Base-by-base conservation (phyloP, 2,329 filamentous ascomycete species). In the Epichloe coenophiala region DNA sequence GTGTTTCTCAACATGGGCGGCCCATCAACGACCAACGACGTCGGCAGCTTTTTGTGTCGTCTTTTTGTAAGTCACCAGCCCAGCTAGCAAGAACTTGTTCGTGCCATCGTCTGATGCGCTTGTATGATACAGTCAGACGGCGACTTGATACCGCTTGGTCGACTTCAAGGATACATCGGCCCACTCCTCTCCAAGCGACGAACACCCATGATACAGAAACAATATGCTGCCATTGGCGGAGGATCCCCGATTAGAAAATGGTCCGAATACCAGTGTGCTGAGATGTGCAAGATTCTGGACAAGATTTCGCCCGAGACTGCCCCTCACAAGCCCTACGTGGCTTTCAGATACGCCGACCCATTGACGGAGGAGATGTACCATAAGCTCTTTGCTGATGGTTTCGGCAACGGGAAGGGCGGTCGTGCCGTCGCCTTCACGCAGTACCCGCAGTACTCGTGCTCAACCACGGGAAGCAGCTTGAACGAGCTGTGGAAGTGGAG, bases 1-100 rank as follows among this genome's bases (percentile, higher is more conserved):
- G 93, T 98, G 13, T 96, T 98, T 63, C 80, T 98, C 71, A 98
- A 98, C 70, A 98, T 98, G 93, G 93, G 93, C 53, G 93, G 93
- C 0, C 93, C 93, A 3, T 86, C 88, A 1, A 95, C 86, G 4
- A 86, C 84, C 4, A 80, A 83, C 58, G 89, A 98, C 71, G 93
- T 98, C 37, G 83, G 84, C 59, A 81, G 84, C 67, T 98, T 97
- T 63, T 71, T 98, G 45, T 93, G 85, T 65, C 82, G 90, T 59
- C 74, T 98, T 58, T 98, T 98, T 70, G 91, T 95, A 78, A 53
- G 85, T 69, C 42, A 5, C 39, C 41, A 5, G 7, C 15, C 13
- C 13, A 19, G 46, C n/a, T 47, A 5, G 6, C 41, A 40, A 27
- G 5, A 35, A 15, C 13, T 42, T 8, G 36, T 42, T 40, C 27